Percentiles rank a stretch among this genome's conserved stretches.
Conservation (phyloP, 1,284 basidiomycete species). For the Microbotryum silenes-acaulis region DNA sequence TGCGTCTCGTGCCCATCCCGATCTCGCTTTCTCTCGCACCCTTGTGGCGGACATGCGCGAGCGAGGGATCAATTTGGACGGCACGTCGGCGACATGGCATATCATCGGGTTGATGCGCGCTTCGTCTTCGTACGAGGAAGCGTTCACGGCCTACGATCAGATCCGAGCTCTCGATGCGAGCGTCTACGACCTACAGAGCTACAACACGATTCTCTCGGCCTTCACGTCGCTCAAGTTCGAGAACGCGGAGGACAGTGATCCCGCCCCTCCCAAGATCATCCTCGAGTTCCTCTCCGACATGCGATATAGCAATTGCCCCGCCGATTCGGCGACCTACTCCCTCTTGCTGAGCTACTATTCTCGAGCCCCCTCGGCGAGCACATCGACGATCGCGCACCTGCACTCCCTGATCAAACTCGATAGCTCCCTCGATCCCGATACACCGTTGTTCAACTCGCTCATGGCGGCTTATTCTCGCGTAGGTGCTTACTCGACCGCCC, state of each 20-base stretch:
- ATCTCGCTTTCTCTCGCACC: slow-evolving; percentile 18
- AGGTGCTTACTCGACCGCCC: slow-evolving; percentile 60
- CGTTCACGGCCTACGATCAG: slow-evolving; percentile 26
- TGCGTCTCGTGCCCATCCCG: slow-evolving; percentile 17
- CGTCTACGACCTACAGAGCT: slow-evolving; percentile 10
- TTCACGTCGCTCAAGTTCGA: slow-evolving; percentile 27
- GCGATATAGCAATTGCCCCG: slow-evolving; percentile 55
- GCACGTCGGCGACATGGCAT: slow-evolving; percentile 1
- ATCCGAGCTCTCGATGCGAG: slow-evolving; percentile 28
- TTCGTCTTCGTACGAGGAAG: slow-evolving; percentile 20
- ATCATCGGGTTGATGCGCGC: slow-evolving; percentile 26
- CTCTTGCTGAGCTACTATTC: slow-evolving; percentile 55
- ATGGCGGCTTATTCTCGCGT: slow-evolving; percentile 82
- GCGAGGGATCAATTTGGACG: slow-evolving; percentile 18
- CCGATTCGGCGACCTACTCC: slow-evolving; percentile 60
- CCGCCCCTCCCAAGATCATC: slow-evolving; percentile 57
- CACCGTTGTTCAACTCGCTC: slow-evolving; percentile 71
- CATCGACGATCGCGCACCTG: slow-evolving; percentile 51
- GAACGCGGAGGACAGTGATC: slow-evolving; percentile 44
- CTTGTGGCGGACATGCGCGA: slow-evolving; percentile 23
- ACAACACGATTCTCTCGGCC: slow-evolving; percentile 29
- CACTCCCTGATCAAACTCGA: slow-evolving; percentile 75
- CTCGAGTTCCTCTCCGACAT: slow-evolving; percentile 78
- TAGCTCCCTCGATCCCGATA: slow-evolving; percentile 62
- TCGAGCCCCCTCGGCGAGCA: slow-evolving; percentile 15